These are phyloP conservation scores for Colletotrichum cereale DNA, from an alignment of 2,329 filamentous ascomycete species.

Conservation along the genomic window DNA sequence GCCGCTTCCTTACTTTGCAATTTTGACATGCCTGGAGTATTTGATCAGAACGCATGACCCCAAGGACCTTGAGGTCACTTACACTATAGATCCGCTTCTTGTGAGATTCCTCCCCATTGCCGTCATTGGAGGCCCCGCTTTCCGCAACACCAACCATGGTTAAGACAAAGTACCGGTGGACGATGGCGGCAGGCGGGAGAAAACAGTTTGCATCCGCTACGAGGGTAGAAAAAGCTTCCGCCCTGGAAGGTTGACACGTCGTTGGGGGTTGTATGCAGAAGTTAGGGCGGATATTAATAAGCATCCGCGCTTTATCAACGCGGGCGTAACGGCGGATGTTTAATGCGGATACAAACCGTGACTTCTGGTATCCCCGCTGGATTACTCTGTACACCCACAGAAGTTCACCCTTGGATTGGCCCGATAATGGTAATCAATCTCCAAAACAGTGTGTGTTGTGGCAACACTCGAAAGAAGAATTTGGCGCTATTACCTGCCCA, in stretches of 20 bases:
- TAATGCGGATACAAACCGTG: not conserved
- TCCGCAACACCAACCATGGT: slow-evolving; percentile 11
- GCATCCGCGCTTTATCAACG: slow-evolving; percentile 3
- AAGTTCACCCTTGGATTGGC: not conserved
- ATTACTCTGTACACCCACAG: not conserved
- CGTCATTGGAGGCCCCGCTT: not conserved
- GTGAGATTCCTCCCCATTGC: slow-evolving; percentile 4
- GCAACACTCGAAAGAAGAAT: not conserved
- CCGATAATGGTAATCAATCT: not conserved
- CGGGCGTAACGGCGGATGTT: slow-evolving; percentile 2
- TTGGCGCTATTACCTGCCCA: not conserved
- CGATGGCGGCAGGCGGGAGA: not conserved
- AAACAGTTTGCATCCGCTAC: not conserved
- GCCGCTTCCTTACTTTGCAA: slow-evolving; percentile 31
- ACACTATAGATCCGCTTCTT: slow-evolving; percentile 38
- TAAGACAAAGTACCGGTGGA: not conserved
- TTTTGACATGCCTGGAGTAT: slow-evolving; percentile 25
- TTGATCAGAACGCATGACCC: not conserved
- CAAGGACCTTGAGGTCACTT: not conserved
- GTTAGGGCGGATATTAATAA: slow-evolving; percentile 13
- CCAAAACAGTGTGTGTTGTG: not conserved
- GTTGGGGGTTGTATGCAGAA: no score
- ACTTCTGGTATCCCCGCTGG: not conserved
- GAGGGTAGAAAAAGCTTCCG: not conserved
- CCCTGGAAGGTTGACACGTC: not conserved